Conservation (phyloP, 106 monocot species). For the Cymbidium sinense region DNA sequence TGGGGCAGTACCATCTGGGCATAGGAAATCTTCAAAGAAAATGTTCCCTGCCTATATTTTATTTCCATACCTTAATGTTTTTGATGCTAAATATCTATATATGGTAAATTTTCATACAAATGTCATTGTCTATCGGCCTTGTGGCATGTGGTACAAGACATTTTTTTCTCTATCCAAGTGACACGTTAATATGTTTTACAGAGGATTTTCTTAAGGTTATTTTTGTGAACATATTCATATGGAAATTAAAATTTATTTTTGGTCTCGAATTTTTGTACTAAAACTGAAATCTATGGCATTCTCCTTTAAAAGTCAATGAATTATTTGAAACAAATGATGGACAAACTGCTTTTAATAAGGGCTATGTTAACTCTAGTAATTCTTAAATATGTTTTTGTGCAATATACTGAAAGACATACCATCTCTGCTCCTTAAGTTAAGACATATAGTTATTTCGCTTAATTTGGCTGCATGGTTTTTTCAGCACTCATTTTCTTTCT, state of each 20-base stretch:
- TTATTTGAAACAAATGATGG: not conserved
- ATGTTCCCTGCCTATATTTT: not conserved
- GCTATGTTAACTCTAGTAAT: not conserved
- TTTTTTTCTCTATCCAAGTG: too few relatives aligned
- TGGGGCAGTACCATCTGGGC: not conserved
- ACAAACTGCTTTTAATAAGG: too few relatives aligned
- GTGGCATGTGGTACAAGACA: too few relatives aligned
- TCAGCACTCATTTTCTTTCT: conserved; percentile 12
- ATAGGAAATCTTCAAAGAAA: not conserved
- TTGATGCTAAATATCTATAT: not conserved
- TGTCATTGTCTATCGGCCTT: too few relatives aligned
- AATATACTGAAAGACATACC: not conserved
- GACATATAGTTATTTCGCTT: not conserved
- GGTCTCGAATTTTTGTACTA: not conserved
- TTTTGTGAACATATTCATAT: not conserved
- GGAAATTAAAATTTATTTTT: not conserved
- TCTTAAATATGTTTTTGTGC: not conserved
- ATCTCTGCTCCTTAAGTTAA: not conserved
- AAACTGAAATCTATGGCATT: not conserved
- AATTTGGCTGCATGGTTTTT: not conserved
- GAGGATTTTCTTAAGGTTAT: too few relatives aligned
- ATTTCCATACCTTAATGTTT: not conserved
- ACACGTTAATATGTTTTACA: too few relatives aligned
- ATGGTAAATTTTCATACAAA: not conserved
- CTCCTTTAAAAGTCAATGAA: not conserved